These are phyloP conservation scores for Madurella fahalii DNA, from an alignment of 2,329 filamentous ascomycete species.

Conservation along the genomic window DNA sequence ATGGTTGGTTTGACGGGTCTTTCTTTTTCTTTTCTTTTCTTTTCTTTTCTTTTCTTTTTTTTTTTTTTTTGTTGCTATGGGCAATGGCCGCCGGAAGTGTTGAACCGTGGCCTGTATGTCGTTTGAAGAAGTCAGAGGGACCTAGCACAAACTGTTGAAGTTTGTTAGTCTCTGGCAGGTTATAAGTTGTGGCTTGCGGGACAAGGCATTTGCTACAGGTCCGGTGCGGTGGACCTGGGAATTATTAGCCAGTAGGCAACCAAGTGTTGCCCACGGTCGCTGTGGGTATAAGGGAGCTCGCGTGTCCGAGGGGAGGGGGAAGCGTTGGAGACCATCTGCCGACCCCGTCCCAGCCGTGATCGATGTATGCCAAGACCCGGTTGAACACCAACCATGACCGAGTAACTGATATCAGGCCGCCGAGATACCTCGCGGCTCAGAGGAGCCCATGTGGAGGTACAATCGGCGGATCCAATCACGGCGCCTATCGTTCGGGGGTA, in stretches of 20 bases:
- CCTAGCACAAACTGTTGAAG: constrained; percentile 25
- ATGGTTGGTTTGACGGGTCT: constrained; percentile 22
- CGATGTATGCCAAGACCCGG: constrained; percentile 12
- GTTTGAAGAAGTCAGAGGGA: background rate
- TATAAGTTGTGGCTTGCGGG: too few species aligned
- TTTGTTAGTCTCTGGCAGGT: constrained; percentile 7
- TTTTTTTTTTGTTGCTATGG: too few species aligned
- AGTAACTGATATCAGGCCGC: constrained; percentile 1
- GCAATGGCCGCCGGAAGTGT: background rate
- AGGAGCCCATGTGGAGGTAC: background rate
- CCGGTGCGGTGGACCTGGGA: background rate
- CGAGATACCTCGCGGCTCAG: background rate
- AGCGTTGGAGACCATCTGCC: constrained; percentile 16
- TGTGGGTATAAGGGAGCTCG: background rate
- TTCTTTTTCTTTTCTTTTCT: too few species aligned
- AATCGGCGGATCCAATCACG: constrained; percentile 6
- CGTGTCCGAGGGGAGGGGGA: background rate
- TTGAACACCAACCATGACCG: constrained; percentile 11
- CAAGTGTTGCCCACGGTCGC: background rate
- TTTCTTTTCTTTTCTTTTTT: too few species aligned
- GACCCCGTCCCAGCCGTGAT: constrained; percentile 4
- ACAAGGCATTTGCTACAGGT: too few species aligned
- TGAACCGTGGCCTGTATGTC: constrained; percentile 1
- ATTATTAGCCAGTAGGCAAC: background rate
- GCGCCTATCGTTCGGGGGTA: constrained; percentile 10